A percentile compares a stretch with the other conserved stretches of the same genome.
These are phyloP conservation scores for Cyclotella cryptica DNA, from an alignment of 108 stramenopile genomes.

Conservation along the genomic window DNA sequence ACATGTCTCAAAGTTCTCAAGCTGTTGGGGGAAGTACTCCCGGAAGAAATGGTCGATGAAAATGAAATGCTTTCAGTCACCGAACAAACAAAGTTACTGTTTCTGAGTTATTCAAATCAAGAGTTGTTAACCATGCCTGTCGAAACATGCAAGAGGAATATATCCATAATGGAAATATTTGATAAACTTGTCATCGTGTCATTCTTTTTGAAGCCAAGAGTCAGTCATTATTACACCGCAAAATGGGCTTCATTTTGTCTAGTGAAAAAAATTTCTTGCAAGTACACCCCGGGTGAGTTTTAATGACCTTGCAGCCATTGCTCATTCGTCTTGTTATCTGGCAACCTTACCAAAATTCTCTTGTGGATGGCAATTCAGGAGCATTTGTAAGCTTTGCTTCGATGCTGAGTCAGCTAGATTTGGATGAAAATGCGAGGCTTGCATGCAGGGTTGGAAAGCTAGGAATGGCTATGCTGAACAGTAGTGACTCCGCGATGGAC, in stretches of 20 bases:
- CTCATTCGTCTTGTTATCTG: no score
- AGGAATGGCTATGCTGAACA: not conserved
- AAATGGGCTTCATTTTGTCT: not conserved
- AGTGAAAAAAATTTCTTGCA: not conserved
- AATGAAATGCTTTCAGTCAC: not conserved
- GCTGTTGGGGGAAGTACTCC: conserved; percentile 35
- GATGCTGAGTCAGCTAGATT: not conserved
- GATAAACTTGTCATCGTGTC: not conserved
- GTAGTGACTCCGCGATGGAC: not conserved
- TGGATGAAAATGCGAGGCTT: not conserved
- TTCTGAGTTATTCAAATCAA: not conserved
- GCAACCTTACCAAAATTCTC: no score
- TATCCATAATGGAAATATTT: not conserved
- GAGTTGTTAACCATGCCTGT: conserved; percentile 8
- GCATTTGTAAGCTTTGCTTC: not conserved
- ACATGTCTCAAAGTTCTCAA: conserved; percentile 36
- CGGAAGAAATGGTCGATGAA: conserved; percentile 1
- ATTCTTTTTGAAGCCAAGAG: not conserved
- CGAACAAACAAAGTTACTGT: not conserved
- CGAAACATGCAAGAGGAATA: not conserved
- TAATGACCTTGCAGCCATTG: no score
- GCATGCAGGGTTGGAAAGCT: not conserved
- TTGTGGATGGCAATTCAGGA: not conserved
- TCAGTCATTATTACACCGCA: not conserved
- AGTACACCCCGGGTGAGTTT: not conserved